Percentiles rank a stretch among this genome's conserved stretches.
Conservation (phyloP, 305 asterid genomes). For the Solanum hybrid region DNA sequence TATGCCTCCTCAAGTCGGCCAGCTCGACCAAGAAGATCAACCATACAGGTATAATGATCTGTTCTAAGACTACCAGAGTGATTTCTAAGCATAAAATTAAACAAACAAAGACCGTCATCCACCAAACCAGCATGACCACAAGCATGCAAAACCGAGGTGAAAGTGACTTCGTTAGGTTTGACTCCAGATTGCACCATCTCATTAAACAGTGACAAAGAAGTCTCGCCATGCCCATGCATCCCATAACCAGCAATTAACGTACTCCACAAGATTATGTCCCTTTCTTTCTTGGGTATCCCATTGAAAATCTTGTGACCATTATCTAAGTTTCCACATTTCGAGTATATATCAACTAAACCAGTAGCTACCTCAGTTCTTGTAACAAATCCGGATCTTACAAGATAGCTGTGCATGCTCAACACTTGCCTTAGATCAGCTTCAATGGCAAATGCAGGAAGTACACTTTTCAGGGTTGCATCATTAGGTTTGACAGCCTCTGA, state of each 20-base stretch:
- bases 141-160: conserved; percentile 75
- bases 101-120: conserved; percentile 59
- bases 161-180: conserved; percentile 70
- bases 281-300: conserved; percentile 27
- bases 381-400: conserved; percentile 56
- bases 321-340: conserved; percentile 64
- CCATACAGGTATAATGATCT: conserved; percentile 78
- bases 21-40: conserved; percentile 91
- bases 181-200: conserved; percentile 69
- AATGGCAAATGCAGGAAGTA: conserved; percentile 78
- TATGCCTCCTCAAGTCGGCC: conserved; percentile 69
- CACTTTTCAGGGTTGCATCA: conserved; percentile 70
- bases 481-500: conserved; percentile 40
- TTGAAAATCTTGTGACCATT: conserved; percentile 49
- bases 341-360: conserved; percentile 65
- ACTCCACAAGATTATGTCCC: conserved; percentile 82
- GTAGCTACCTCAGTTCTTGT: conserved; percentile 56
- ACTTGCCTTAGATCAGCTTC: conserved; percentile 67
- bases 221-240: conserved; percentile 56
- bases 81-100: conserved; percentile 43
- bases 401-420: conserved; percentile 52
- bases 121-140: conserved; percentile 85
- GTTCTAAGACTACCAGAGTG: conserved; percentile 29
- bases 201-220: conserved; percentile 55
- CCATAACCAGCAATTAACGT: conserved; percentile 76